Evolutionary conservation across 2,329 filamentous ascomycete species (phyloP).

Genomic region (Raffaelea arxii): DNA sequence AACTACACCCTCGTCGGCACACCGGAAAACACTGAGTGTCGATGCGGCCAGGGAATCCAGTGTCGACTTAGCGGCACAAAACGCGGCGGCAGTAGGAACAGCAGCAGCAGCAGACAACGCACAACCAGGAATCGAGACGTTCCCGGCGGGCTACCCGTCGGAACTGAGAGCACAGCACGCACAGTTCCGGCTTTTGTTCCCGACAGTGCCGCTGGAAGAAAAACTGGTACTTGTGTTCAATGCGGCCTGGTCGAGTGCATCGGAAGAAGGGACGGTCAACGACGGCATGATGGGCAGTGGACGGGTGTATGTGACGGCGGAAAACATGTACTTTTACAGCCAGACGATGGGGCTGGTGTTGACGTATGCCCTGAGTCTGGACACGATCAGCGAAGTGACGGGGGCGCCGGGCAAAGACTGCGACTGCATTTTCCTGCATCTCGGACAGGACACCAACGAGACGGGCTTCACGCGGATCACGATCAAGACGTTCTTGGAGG

Average conservation of each 20-base stretch:
- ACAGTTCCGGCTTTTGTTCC: constrained; percentile 88
- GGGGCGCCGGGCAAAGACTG: constrained; percentile 83
- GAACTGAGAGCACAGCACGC: constrained; percentile 80
- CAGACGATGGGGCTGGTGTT: constrained; percentile 87
- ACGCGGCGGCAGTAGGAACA: not conserved
- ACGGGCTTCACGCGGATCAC: constrained; percentile 65
- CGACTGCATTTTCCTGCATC: constrained; percentile 83
- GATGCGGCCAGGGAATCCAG: constrained; percentile 25
- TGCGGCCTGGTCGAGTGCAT: constrained; percentile 65
- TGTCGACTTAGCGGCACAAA: too few species aligned
- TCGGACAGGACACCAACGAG: constrained; percentile 50
- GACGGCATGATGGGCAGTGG: constrained; percentile 54
- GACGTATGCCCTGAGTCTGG: constrained; percentile 66
- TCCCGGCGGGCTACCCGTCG: constrained; percentile 67
- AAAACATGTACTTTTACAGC: constrained; percentile 92
- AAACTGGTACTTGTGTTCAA: constrained; percentile 87
- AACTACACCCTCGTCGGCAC: constrained; percentile 9
- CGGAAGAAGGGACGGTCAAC: constrained; percentile 30
- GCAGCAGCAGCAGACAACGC: too few species aligned
- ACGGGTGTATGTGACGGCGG: constrained; percentile 77
- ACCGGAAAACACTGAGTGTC: constrained; percentile 35
- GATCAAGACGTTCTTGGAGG: constrained; percentile 88
- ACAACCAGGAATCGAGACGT: too few species aligned
- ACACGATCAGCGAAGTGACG: constrained; percentile 77
- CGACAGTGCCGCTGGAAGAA: constrained; percentile 64